phyloP scores from a whole-genome alignment of 306 rosid species.

The Dalbergia cultrata region DNA sequence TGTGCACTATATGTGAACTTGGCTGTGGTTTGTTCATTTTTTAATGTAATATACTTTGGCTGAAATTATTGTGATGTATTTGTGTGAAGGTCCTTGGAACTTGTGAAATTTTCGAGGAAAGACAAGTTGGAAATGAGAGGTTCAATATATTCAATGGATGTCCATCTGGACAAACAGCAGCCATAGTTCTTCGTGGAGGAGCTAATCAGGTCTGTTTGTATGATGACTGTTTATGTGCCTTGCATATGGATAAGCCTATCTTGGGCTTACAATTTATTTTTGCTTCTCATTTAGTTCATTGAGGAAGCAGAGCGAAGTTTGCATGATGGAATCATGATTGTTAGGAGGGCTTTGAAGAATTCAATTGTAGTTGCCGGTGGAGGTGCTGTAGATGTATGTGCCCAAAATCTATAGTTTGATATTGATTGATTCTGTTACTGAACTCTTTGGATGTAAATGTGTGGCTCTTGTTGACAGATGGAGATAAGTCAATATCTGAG shows the following conservation, averaged over 20 bases:
- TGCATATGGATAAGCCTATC: constrained; percentile 9
- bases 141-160: constrained; percentile 96
- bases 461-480: constrained; percentile 73
- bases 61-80: constrained; percentile 41
- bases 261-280: constrained; percentile 31
- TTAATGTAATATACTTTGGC: constrained; percentile 12
- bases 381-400: constrained; percentile 95
- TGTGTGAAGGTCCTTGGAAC: constrained; percentile 89
- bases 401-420: constrained; percentile 35
- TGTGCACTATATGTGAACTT: constrained; percentile 16
- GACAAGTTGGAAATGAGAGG: constrained; percentile 97
- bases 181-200: constrained; percentile 99
- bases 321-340: constrained; percentile 99
- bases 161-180: constrained; percentile 93
- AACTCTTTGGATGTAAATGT: constrained; percentile 5
- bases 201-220: constrained; percentile 86
- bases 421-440: background rate
- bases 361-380: constrained; percentile 99
- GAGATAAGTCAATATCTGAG: constrained; percentile 94
- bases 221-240: constrained; percentile 15
- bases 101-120: constrained; percentile 93
- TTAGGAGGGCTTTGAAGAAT: constrained; percentile 94
- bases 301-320: constrained; percentile 99
- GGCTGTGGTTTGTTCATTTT: constrained; percentile 4
- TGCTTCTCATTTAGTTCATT: constrained; percentile 72